These are phyloP conservation scores for Suillus alpinus DNA, from an alignment of 768 basidiomycete genomes.

Conservation along the genomic window DNA sequence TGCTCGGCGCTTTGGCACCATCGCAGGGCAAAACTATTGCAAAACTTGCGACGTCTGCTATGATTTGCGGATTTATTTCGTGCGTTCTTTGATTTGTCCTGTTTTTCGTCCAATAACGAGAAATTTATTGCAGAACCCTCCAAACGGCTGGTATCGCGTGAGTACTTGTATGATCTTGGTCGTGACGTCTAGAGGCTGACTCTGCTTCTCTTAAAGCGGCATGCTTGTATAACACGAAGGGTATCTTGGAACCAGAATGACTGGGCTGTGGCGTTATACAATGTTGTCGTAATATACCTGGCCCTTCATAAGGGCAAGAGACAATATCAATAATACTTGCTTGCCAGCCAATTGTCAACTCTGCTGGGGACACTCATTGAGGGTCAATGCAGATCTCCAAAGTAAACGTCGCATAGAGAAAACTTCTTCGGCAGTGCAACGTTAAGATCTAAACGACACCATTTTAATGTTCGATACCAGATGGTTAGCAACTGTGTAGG, in stretches of 20 bases:
- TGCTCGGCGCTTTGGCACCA: slow-evolving; percentile 67
- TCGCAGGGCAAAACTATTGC: slow-evolving; percentile 70
- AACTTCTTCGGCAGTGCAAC: background rate
- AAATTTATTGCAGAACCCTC: slow-evolving; percentile 34
- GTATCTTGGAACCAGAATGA: background rate
- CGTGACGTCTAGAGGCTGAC: slow-evolving; percentile 6
- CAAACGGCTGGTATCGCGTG: slow-evolving; percentile 61
- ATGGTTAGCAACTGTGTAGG: too few relatives aligned
- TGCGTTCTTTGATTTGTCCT: slow-evolving; percentile 9
- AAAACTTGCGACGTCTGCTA: slow-evolving; percentile 61
- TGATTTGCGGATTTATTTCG: slow-evolving; percentile 70
- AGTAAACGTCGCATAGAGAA: too few relatives aligned
- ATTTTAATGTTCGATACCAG: background rate
- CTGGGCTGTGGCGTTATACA: background rate
- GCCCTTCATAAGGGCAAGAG: background rate
- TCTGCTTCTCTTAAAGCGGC: slow-evolving; percentile 35
- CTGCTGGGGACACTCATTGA: background rate
- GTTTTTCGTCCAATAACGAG: background rate
- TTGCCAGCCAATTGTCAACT: background rate
- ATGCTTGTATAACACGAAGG: slow-evolving; percentile 42
- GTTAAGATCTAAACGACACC: background rate
- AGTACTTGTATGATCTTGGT: slow-evolving; percentile 21
- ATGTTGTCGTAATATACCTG: background rate
- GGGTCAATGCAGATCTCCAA: too few relatives aligned
- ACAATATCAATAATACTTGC: background rate